Conservation (phyloP, 129 eudicot species). For the Dittrichia graveolens region DNA sequence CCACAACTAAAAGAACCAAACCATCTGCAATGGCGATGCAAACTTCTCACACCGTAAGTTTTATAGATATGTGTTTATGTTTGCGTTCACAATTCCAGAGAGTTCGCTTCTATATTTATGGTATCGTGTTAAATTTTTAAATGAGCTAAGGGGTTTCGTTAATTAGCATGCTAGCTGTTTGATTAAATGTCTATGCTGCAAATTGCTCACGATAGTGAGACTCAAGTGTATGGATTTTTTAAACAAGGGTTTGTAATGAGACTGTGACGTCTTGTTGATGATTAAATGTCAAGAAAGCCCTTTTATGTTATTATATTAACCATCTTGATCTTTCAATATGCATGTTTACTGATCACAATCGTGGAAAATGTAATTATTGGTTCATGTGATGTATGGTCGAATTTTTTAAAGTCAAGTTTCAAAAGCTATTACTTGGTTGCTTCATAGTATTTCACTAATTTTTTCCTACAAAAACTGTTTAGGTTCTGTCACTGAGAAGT, state of each 20-base stretch:
- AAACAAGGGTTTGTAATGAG: background rate
- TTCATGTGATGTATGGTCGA: constrained; percentile 7
- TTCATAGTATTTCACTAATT: constrained; percentile 18
- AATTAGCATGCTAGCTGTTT: constrained; percentile 29
- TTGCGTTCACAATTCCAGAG: constrained; percentile 7
- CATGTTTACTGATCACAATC: background rate
- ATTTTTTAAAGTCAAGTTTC: background rate
- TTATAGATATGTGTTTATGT: background rate
- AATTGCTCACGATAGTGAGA: constrained; percentile 13
- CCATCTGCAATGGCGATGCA: constrained; percentile 32
- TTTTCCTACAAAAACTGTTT: constrained; percentile 36
- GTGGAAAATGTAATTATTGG: background rate
- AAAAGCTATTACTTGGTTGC: constrained; percentile 12
- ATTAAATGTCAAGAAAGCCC: background rate
- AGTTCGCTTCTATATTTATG: background rate
- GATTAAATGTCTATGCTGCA: constrained; percentile 29
- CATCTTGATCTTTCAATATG: background rate
- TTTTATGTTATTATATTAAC: background rate
- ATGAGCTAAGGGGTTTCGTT: background rate
- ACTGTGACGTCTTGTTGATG: background rate
- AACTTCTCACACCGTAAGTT: constrained; percentile 30
- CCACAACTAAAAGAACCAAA: background rate
- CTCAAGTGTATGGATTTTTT: background rate
- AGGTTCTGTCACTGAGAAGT: constrained; percentile 68
- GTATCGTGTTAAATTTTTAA: background rate